These are phyloP conservation scores for Meripilus lineatus DNA, from an alignment of 1,284 basidiomycete genomes.

Conservation along the genomic window DNA sequence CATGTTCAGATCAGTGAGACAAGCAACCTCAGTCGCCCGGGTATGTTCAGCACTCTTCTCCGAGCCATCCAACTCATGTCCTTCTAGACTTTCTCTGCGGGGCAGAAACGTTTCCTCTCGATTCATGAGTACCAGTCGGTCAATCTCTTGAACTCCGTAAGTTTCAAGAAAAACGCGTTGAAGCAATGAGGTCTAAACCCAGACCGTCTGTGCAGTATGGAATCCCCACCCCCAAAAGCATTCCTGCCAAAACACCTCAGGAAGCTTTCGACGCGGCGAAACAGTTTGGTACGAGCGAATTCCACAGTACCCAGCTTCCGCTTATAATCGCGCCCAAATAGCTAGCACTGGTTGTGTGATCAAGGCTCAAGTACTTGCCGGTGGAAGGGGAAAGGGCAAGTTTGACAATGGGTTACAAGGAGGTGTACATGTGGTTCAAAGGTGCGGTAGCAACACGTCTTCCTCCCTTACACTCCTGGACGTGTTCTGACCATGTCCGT, in stretches of 20 bases:
- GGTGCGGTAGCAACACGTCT: conserved; percentile 42
- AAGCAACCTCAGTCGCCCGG: conserved; percentile 55
- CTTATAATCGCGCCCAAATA: conserved; percentile 21
- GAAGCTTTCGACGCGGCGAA: conserved; percentile 91
- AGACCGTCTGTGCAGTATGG: conserved; percentile 65
- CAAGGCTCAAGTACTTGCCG: conserved; percentile 98
- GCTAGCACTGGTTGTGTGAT: conserved; percentile 80
- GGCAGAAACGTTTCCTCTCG: conserved; percentile 91
- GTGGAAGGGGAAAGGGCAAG: conserved; percentile 97
- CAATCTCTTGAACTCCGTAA: conserved; percentile 87
- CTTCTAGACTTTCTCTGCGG: conserved; percentile 56
- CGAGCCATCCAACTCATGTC: conserved; percentile 1
- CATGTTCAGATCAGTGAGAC: conserved; percentile 63
- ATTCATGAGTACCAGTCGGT: conserved; percentile 99
- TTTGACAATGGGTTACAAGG: conserved; percentile 97
- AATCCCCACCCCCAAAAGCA: conserved; percentile 91
- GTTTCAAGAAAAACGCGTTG: conserved; percentile 19
- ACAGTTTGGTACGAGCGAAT: conserved; percentile 69
- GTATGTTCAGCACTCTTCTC: conserved; percentile 26
- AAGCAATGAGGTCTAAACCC: too few relatives aligned
- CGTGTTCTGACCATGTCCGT: conserved; percentile 1
- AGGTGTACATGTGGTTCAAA: conserved; percentile 94
- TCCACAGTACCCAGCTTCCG: not conserved
- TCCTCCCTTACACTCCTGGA: conserved; percentile 8
- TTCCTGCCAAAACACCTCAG: conserved; percentile 82